Evolutionary conservation across 192 early-diverging fungal genomes (phyloP), one percentile per base, ranked within the genome.

Genomic region (Dispira simplex): DNA sequence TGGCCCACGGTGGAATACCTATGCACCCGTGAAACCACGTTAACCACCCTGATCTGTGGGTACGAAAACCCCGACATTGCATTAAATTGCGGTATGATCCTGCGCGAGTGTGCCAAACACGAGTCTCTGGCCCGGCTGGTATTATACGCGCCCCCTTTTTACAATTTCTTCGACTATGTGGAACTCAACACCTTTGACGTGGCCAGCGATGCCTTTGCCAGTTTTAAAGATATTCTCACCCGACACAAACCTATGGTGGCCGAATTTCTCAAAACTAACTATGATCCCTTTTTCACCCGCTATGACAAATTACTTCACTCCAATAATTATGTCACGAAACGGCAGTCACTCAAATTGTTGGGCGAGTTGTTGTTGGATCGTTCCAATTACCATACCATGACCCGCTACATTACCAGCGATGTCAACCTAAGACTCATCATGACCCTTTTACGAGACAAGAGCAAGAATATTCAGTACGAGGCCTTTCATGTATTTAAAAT

Each of bases 401-500:
- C 90, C 43, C 76, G 83, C 58, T 99, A 91, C 74, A 99, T 99
- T 68, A 81, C 81, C 67, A 86, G 81, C 63, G 82, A 90, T 63
- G 91, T 88, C 47, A 98, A 99, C 68, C 75, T 99, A 39, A 1
- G 32, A 6, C 32, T 96, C 67, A 92, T 97, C 83, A 99, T 99
- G 97, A 96, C 90, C 64, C 74, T 95, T 60, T 76, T 99, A 56
- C 82, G 90, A 62, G 93, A 98, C 73, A 88, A 82, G 69, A 95
- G 92, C 72, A 84, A 91, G 68, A 99, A 97, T 70, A 99, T 99
- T 66, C 97, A 98, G 76, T 98, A 96, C 75, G 97, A 99, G 74
- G 97, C 97, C 0, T 99, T 99, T 81, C 97, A 99, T 77, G 93
- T 98, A 32, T 99, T 98, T 79, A 99, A 99, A 83, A 89, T 97